phyloP scores from a whole-genome alignment of 192 early-diverging fungal species.

The Entomortierella parvispora region DNA sequence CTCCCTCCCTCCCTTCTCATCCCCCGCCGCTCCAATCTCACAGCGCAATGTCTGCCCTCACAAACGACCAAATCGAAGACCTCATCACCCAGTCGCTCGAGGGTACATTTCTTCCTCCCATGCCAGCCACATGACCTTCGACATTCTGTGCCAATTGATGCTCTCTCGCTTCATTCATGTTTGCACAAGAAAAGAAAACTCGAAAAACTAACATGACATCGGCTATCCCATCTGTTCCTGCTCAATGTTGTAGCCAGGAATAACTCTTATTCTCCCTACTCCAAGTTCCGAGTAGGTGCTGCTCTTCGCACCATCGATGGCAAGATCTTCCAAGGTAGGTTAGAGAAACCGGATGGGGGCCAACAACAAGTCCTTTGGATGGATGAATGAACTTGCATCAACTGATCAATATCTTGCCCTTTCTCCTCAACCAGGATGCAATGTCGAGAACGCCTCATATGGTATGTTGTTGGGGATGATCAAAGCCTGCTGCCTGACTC shows the following conservation, averaged over 20 bases:
- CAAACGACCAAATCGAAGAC: slow-evolving; percentile 49
- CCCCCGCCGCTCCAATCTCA: not conserved
- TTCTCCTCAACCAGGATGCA: slow-evolving; percentile 63
- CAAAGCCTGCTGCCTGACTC: too few species aligned
- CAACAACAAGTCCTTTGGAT: not conserved
- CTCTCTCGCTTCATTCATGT: too few species aligned
- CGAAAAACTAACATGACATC: not conserved
- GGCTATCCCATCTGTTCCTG: not conserved
- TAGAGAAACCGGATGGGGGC: not conserved
- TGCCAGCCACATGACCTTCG: not conserved
- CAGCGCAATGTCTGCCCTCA: slow-evolving; percentile 41
- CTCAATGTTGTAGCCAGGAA: slow-evolving; percentile 64
- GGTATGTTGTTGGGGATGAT: too few species aligned
- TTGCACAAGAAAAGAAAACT: too few species aligned
- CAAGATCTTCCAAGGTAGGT: slow-evolving; percentile 63
- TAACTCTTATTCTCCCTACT: slow-evolving; percentile 89
- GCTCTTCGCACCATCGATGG: slow-evolving; percentile 78
- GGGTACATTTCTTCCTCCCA: slow-evolving; percentile 3
- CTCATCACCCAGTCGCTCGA: slow-evolving; percentile 50
- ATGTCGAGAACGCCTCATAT: slow-evolving; percentile 93
- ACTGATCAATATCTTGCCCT: slow-evolving; percentile 3
- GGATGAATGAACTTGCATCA: not conserved
- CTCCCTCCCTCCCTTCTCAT: not conserved
- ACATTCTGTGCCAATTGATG: too few species aligned
- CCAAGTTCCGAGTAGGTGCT: slow-evolving; percentile 91